Base-by-base conservation (phyloP, 2,329 filamentous ascomycete genomes). In the Arthrobotrys conoides region DNA sequence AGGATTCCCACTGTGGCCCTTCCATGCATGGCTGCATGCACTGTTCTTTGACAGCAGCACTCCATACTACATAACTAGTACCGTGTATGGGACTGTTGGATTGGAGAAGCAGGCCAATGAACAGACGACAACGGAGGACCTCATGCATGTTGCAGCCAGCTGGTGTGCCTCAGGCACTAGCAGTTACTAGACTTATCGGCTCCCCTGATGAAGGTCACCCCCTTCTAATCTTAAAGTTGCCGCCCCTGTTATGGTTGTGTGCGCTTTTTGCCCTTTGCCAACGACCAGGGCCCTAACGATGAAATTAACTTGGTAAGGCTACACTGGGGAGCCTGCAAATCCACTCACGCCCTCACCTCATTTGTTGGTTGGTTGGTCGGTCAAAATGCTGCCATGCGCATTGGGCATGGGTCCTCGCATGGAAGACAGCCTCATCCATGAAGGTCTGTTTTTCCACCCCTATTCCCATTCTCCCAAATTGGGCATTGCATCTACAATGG, bases 201-300 rank as follows among this genome's bases (percentile, higher is more conserved):
- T 63, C 70, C 70, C 70, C 70, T 73, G 70, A 61, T 66, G 46
- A 61, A 55, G 51, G 63, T 66, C 20, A 67, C 49, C 73, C 72
- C 73, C 68, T 71, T 77, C 66, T 71, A 77, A 77, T 77, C 73
- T 77, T 77, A 77, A 76, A 71, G 67, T 77, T 71, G 67, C 73
- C 73, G 73, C 66, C 65, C 73, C 67, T 77, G 70, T 51, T 67
- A 20, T 59, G 41, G 38, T 65, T 65, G 38, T 61, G 70, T 67
- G 70, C 70, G 38, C 70, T 73, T 73, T 73, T 61, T 73, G 49
- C 61, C 61, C 61, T 66, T 72, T 67, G 61, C 20, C 70, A 51
- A 36, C 27, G 38, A 64, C 38, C 63, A n/a, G 57, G 70, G 49
- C 16, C 51, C 48, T 59, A 5, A 41, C 38, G 12, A n/a, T 61